These are phyloP conservation scores for Naumovozyma dairenensis DNA, from an alignment of 805 yeast genomes.

Conservation along the genomic window DNA sequence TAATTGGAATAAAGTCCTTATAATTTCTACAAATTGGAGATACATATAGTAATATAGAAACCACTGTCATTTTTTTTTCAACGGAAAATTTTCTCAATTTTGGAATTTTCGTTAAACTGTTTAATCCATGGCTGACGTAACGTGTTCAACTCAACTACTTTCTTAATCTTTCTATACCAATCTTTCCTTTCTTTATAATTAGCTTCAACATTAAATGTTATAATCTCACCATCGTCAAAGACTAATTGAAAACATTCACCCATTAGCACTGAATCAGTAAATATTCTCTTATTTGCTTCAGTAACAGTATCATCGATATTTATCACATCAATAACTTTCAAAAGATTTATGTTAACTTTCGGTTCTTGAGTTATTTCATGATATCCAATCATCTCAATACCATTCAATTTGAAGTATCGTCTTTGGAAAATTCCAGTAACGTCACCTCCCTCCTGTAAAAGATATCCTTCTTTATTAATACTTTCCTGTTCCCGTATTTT, in stretches of 20 bases:
- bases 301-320: conserved; percentile 24
- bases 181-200: conserved; percentile 44
- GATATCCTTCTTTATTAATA: conserved; percentile 48
- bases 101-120: conserved; percentile 22
- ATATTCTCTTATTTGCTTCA: conserved; percentile 5
- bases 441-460: conserved; percentile 91
- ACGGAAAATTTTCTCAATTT: neutral
- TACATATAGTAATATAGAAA: too few relatives aligned
- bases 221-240: conserved; percentile 72
- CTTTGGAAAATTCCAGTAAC: conserved; percentile 55
- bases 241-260: conserved; percentile 66
- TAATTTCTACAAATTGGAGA: too few relatives aligned
- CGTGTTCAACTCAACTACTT: conserved; percentile 44
- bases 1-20: too few relatives aligned
- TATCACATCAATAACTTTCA: conserved; percentile 43
- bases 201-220: conserved; percentile 73
- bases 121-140: conserved; percentile 58
- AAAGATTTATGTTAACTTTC: conserved; percentile 63
- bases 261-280: conserved; percentile 32
- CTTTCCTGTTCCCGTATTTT: conserved; percentile 31
- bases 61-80: too few relatives aligned
- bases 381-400: conserved; percentile 64
- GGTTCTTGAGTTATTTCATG: conserved; percentile 60
- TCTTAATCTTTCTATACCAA: conserved; percentile 59
- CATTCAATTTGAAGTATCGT: conserved; percentile 62